Evolutionary conservation across 1,284 basidiomycete genomes (phyloP), one percentile per base, ranked within the genome.

Genomic region (Tetrapyrgos nigripes): DNA sequence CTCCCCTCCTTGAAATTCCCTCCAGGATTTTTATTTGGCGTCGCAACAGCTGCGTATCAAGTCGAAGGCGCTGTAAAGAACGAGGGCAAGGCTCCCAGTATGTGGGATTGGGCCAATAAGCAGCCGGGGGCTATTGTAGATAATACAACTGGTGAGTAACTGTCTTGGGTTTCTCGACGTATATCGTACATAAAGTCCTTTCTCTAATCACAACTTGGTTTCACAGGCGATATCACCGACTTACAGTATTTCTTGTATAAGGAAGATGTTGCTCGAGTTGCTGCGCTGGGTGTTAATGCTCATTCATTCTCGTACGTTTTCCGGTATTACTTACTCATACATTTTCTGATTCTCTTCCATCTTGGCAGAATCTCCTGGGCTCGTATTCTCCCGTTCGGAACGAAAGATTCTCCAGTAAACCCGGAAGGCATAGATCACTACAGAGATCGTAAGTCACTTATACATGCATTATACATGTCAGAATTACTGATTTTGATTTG

Each of bases 211-310:
- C 14, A 33, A 14, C 31, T 48, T 26, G 14, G 19, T 46, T 27
- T 13, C 26, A 9, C 48, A 82, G 79, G 72, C 47, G 81, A 83
- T 64, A 66, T 83, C 29, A 73, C 77, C 4, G 80, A 80, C 62
- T 64, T 82, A 13, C 78, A 82, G 50, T 82, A 83, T 58, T 80
- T 70, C 56, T 66, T 82, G 33, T 83, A 82, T 65, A 81, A 83
- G 59, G 75, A 79, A 62, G 81, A 83, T 60, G 73, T 78, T 6
- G 77, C 77, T 3, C 69, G 81, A 21, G 70, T 76, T 17, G 78
- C 78, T 57, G 76, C 79, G 1, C 66, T 83, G n/a, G 81, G 81
- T 33, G 64, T 79, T 19, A 83, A 79, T 57, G 76, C 79, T 5
- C 79, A 82, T 65, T 81, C 80, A 2, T 79, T 82, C 63, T 83